phyloP scores from a whole-genome alignment of 73 alveolate genomes.

The Uronychia setigera region DNA sequence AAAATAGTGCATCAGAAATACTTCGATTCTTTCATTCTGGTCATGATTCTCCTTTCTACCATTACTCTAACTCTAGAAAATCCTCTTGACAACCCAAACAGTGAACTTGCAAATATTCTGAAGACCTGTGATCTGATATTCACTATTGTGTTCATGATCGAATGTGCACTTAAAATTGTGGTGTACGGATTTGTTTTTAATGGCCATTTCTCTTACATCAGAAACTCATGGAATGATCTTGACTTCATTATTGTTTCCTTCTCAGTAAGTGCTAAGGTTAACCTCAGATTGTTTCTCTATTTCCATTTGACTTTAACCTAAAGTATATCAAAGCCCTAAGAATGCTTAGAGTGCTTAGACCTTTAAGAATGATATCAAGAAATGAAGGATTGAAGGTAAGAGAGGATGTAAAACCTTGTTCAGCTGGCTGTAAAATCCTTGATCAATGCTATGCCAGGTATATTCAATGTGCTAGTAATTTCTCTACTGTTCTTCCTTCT shows the following conservation, averaged over 20 bases:
- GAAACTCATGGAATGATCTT: slow-evolving; percentile 88
- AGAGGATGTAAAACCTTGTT: not conserved
- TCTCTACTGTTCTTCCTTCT: slow-evolving; percentile 52
- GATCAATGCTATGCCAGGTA: slow-evolving; percentile 53
- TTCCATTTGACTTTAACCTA: slow-evolving; percentile 7
- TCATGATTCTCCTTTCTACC: slow-evolving; percentile 52
- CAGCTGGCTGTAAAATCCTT: slow-evolving; percentile 62
- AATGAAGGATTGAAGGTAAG: slow-evolving; percentile 74
- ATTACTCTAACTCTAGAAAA: slow-evolving; percentile 54
- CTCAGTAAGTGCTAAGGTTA: too few relatives aligned
- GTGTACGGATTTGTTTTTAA: slow-evolving; percentile 87
- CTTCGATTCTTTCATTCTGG: slow-evolving; percentile 52
- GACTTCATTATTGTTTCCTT: slow-evolving; percentile 90
- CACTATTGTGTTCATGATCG: slow-evolving; percentile 81
- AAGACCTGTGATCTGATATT: slow-evolving; percentile 63
- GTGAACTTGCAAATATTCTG: slow-evolving; percentile 3
- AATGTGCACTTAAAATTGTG: slow-evolving; percentile 75
- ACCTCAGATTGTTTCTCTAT: not conserved
- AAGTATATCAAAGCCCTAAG: slow-evolving; percentile 79
- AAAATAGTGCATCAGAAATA: slow-evolving; percentile 50
- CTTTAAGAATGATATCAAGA: slow-evolving; percentile 87
- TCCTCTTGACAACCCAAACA: slow-evolving; percentile 49
- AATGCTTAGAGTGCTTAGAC: slow-evolving; percentile 89
- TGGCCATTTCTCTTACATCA: slow-evolving; percentile 77
- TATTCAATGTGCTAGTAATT: slow-evolving; percentile 59